Evolutionary conservation across 2,329 filamentous ascomycete genomes (phyloP), one percentile per base, ranked within the genome.

Genomic region (Emmonsiellopsis sp.): DNA sequence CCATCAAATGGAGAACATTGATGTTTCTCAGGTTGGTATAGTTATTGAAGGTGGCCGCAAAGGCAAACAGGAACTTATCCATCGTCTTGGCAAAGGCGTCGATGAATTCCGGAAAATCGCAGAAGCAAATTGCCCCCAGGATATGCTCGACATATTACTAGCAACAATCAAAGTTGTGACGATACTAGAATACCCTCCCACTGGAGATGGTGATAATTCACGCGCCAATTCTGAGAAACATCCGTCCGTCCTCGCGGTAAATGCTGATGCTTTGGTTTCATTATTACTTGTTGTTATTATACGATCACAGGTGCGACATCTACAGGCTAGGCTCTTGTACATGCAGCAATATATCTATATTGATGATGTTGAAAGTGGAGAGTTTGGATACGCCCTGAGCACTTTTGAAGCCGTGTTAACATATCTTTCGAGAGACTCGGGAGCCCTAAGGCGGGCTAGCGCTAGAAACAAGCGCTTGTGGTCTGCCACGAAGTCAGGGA

Each of bases 271-370:
- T 0, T 75, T 98, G 32, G 93, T 98, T 2, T 96, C 93, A 0
- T 74, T 98, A 55, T 77, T 98, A 11, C 77, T 98, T 17, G 84
- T 95, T 57, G 90, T 98, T 13, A 87, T 98, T 9, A 97, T 98
- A 56, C 82, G 92, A 57, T 88, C 92, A 9, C 87, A 93, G 56
- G 84, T 95, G 31, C 84, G 87, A 55, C 86, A 96, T 69, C 76
- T 98, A 7, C 88, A 95, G 62, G 90, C 93, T 2, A 82, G 92
- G 17, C 74, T 98, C 46, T 78, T 87, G n/a, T 98, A 97, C 67
- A 95, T 97, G 78, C 87, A 92, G 43, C 89, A 95, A 63, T 98
- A 96, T 65, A 93, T 96, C 60, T 98, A 95, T 69, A 91, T 95
- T 49, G 93, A 97, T 62, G 93, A 98, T 70, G 90, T 98, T 7